Conservation (phyloP, 805 yeast species). For the Candida maris region DNA sequence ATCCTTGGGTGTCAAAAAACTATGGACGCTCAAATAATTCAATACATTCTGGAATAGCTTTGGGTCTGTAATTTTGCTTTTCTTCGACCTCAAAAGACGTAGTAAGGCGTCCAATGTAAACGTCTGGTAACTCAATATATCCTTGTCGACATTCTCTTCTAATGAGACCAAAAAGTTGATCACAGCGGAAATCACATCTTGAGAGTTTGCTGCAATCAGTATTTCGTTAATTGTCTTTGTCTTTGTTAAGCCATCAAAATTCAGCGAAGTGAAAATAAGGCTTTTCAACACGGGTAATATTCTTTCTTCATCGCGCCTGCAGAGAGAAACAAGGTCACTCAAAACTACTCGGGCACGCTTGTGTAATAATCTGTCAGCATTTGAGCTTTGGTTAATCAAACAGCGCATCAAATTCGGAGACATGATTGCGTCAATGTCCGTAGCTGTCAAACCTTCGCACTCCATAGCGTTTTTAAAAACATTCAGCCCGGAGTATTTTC, state of each 20-base stretch:
- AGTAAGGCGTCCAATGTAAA: conserved; percentile 27
- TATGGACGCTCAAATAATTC: conserved; percentile 25
- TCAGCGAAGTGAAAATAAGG: conserved; percentile 53
- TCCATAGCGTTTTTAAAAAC: conserved; percentile 52
- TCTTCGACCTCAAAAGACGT: conserved; percentile 29
- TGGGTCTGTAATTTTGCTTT: conserved; percentile 7
- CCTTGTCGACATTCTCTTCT: conserved; percentile 17
- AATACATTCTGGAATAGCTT: conserved; percentile 11
- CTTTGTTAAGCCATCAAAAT: conserved; percentile 75
- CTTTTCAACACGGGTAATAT: conserved; percentile 23
- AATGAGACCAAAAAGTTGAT: conserved; percentile 12
- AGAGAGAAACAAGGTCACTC: conserved; percentile 37
- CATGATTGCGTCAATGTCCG: conserved; percentile 34
- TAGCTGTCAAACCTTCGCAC: conserved; percentile 13
- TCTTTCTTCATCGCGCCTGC: conserved; percentile 36
- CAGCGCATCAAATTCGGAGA: conserved; percentile 68
- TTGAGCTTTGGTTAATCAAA: conserved; percentile 71
- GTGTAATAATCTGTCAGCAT: conserved; percentile 59
- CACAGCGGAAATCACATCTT: conserved; percentile 8
- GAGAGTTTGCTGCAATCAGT: conserved; percentile 22
- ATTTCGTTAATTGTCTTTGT: conserved; percentile 57
- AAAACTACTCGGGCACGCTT: conserved; percentile 59
- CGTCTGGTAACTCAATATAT: conserved; percentile 20
- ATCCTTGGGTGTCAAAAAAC: conserved; percentile 14
- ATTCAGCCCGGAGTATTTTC: conserved; percentile 84